A percentile compares a stretch with the other conserved stretches of the same genome.
phyloP scores from a whole-genome alignment of 2,329 filamentous ascomycete species.

The Acephala macrosclerotiorum region DNA sequence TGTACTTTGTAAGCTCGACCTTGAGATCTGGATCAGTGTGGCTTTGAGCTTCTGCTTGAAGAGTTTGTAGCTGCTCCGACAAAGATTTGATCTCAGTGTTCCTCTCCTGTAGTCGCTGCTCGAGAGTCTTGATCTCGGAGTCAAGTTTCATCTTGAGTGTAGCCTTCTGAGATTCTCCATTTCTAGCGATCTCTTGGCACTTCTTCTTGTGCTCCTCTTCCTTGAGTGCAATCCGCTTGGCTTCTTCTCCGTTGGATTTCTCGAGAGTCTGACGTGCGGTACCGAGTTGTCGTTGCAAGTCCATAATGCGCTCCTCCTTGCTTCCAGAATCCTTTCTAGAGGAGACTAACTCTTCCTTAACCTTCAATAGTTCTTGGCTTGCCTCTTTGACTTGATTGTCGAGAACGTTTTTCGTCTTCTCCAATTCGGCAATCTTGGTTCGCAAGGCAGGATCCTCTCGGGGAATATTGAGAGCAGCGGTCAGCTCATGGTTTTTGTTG shows the following conservation, averaged over 20 bases:
- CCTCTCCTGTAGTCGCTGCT: conserved; percentile 25
- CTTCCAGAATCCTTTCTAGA: conserved; percentile 18
- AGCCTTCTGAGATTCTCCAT: conserved; percentile 24
- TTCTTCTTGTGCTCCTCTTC: conserved; percentile 41
- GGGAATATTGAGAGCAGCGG: conserved; percentile 21
- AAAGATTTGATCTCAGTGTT: conserved; percentile 19
- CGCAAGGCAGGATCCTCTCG: conserved; percentile 34
- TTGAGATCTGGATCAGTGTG: conserved; percentile 12
- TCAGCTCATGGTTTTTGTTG: conserved; percentile 35
- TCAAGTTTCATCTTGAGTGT: conserved; percentile 28
- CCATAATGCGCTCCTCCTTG: conserved; percentile 24
- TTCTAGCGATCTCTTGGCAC: conserved; percentile 30
- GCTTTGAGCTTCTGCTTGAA: conserved; percentile 7
- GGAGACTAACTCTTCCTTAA: conserved; percentile 26
- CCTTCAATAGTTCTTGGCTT: conserved; percentile 42
- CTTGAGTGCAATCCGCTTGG: conserved; percentile 30
- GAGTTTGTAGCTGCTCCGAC: conserved; percentile 1
- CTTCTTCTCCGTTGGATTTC: conserved; percentile 38
- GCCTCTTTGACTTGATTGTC: conserved; percentile 43
- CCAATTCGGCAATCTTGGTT: conserved; percentile 33
- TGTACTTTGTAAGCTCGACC: conserved; percentile 19
- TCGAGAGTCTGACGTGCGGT: conserved; percentile 36
- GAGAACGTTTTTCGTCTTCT: conserved; percentile 33
- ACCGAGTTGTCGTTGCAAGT: conserved; percentile 24
- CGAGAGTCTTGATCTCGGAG: conserved; percentile 28